These are phyloP conservation scores for Carex kokanica DNA, from an alignment of 176 grass and related monocot genomes.

Conservation along the genomic window DNA sequence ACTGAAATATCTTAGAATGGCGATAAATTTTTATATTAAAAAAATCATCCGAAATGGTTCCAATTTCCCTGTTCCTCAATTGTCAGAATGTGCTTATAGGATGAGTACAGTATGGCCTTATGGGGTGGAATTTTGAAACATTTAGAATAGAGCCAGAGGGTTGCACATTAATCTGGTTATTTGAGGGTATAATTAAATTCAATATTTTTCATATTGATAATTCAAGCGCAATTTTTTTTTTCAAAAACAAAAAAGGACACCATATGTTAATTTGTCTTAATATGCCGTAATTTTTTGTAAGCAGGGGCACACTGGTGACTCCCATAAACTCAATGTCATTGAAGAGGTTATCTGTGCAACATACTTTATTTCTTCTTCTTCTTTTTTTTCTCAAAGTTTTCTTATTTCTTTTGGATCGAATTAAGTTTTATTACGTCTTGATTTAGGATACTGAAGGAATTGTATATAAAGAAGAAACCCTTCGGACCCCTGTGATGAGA, in stretches of 20 bases:
- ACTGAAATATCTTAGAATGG: background rate
- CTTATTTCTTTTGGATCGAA: background rate
- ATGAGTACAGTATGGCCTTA: background rate
- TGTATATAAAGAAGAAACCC: constrained; percentile 13
- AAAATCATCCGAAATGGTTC: background rate
- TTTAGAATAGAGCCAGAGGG: background rate
- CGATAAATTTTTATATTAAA: too few species aligned
- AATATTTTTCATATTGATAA: background rate
- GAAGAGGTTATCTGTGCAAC: constrained; percentile 44
- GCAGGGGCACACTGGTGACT: constrained; percentile 38
- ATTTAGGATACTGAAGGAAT: constrained; percentile 21
- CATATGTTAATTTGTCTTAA: background rate
- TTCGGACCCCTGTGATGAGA: background rate
- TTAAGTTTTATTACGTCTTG: background rate
- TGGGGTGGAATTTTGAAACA: background rate
- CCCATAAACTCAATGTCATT: constrained; percentile 10
- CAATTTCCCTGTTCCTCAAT: background rate
- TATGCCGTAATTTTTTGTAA: background rate
- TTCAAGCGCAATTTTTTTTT: background rate
- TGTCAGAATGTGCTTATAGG: background rate
- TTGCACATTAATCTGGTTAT: background rate
- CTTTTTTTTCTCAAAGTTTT: background rate
- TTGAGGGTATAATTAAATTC: background rate
- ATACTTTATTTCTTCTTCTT: background rate
- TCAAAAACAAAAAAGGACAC: background rate